Evolutionary conservation across 2,329 filamentous ascomycete genomes (phyloP).

Genomic region (Ilyonectria destructans): DNA sequence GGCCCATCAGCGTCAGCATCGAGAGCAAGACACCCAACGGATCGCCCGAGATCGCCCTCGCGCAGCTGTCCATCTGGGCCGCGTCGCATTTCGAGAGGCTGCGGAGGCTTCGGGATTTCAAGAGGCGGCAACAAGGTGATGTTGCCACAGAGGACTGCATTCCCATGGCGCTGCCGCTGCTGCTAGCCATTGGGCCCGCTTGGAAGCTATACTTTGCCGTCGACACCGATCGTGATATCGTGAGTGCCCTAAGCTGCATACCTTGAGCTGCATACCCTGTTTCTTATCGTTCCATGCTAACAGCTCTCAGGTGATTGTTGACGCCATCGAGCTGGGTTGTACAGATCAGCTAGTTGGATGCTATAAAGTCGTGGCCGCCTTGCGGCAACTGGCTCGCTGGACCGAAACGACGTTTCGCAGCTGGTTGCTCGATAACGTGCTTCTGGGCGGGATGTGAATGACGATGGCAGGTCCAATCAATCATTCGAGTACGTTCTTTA

Average conservation of each 20-base stretch:
- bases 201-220: slow-evolving; percentile 22
- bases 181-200: neutral
- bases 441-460: neutral
- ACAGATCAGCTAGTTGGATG: slow-evolving; percentile 13
- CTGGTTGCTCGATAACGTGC: slow-evolving; percentile 4
- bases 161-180: slow-evolving; percentile 9
- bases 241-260: neutral
- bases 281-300: neutral
- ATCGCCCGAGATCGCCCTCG: neutral
- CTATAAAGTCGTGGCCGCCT: slow-evolving; percentile 13
- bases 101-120: neutral
- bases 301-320: neutral
- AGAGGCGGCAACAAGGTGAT: neutral
- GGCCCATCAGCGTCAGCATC: slow-evolving; percentile 17
- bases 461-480: too few relatives aligned
- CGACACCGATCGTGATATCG: slow-evolving; percentile 4
- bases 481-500: too few relatives aligned
- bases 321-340: slow-evolving; percentile 10
- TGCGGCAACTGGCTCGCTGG: slow-evolving; percentile 14
- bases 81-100: slow-evolving; percentile 15
- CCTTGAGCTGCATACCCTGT: too few relatives aligned
- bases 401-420: slow-evolving; percentile 12
- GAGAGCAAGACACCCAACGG: slow-evolving; percentile 7
- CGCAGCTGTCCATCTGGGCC: slow-evolving; percentile 13
- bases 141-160: neutral